Evolutionary conservation across 2,329 filamentous ascomycete species (phyloP).

Genomic region (Sporothrix protearum): DNA sequence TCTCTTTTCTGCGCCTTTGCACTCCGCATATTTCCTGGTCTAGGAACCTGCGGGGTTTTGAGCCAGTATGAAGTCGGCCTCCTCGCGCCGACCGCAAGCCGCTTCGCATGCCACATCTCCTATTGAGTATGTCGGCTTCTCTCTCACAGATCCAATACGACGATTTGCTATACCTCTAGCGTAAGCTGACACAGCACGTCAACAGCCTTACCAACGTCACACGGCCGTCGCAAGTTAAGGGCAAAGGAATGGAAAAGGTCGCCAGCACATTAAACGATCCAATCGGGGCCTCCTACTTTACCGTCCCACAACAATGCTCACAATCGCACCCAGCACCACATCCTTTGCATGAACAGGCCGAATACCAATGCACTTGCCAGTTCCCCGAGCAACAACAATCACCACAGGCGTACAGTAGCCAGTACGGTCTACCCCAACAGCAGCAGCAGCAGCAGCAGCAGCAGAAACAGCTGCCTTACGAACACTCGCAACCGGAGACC

Average conservation of each 20-base stretch:
- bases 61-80: neutral
- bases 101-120: neutral
- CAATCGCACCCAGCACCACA: neutral
- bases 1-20: neutral
- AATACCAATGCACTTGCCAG: neutral
- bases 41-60: neutral
- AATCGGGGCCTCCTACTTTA: neutral
- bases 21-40: neutral
- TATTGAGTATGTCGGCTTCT: neutral
- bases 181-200: neutral
- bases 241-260: neutral
- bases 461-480: neutral
- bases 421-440: neutral
- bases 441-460: neutral
- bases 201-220: neutral
- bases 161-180: neutral
- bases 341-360: neutral
- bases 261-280: too few species aligned
- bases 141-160: neutral
- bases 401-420: neutral
- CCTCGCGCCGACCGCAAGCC: neutral
- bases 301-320: neutral
- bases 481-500: neutral
- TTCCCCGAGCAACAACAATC: neutral
- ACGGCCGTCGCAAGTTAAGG: neutral